Evolutionary conservation across 768 basidiomycete species (phyloP).

Genomic region (Naganishia randhawae): DNA sequence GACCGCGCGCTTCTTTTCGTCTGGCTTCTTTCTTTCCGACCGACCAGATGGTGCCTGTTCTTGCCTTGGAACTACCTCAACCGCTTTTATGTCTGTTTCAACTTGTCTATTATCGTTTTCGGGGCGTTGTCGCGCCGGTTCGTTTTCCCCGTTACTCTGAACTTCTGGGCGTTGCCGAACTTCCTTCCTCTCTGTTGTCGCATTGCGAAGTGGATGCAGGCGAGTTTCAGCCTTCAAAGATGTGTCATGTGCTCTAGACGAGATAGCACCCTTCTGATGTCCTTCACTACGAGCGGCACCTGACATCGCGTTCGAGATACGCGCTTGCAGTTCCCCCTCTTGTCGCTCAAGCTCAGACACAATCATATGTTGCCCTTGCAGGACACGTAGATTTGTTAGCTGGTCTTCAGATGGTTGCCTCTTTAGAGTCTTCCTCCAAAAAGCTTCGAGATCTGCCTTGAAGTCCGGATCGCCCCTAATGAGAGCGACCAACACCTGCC

Average conservation of each 20-base stretch:
- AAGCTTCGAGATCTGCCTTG: not conserved
- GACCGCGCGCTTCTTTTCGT: slow-evolving; percentile 22
- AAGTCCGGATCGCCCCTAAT: not conserved
- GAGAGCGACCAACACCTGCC: not conserved
- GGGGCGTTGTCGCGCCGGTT: not conserved
- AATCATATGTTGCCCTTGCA: slow-evolving; percentile 20
- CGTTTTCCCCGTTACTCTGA: not conserved
- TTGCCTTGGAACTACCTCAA: not conserved
- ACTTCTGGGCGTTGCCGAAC: not conserved
- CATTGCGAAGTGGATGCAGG: not conserved
- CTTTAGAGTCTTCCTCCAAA: not conserved
- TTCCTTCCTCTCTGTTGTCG: not conserved
- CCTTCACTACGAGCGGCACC: not conserved
- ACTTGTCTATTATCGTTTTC: not conserved
- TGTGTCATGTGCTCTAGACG: not conserved
- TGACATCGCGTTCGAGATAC: not conserved
- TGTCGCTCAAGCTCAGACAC: slow-evolving; percentile 3
- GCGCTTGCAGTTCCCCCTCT: slow-evolving; percentile 2
- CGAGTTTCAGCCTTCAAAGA: not conserved
- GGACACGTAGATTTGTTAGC: not conserved
- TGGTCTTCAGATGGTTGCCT: not conserved
- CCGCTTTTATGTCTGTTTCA: not conserved
- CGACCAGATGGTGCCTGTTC: not conserved
- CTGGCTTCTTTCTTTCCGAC: slow-evolving; percentile 1
- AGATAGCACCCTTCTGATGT: not conserved